Evolutionary conservation across 306 rosid genomes (phyloP).

Genomic region (Vigna nakashimae): DNA sequence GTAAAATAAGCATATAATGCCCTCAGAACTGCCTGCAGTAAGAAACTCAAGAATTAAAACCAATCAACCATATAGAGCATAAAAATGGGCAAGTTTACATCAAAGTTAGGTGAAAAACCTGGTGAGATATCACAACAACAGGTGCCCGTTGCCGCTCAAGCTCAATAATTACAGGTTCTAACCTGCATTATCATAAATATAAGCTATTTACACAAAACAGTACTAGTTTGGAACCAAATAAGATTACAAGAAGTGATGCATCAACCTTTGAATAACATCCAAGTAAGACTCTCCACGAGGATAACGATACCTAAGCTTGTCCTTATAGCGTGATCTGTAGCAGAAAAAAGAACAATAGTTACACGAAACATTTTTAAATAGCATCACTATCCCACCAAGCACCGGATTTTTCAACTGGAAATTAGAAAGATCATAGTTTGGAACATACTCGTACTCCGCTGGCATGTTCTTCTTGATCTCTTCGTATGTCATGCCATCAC

Average conservation of each 20-base stretch:
- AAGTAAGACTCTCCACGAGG: conserved; percentile 99
- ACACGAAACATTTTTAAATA: conserved; percentile 16
- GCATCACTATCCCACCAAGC: conserved; percentile 8
- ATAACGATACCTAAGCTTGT: conserved; percentile 92
- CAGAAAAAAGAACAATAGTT: not conserved
- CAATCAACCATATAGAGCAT: conserved; percentile 8
- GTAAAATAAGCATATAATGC: conserved; percentile 97
- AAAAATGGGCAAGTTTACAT: not conserved
- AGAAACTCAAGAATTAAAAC: conserved; percentile 34
- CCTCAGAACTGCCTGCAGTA: conserved; percentile 88
- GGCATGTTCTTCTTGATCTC: conserved; percentile 98
- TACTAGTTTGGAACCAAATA: conserved; percentile 28
- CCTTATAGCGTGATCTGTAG: conserved; percentile 84
- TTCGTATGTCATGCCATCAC: conserved; percentile 98
- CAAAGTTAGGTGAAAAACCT: conserved; percentile 57
- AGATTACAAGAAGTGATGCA: conserved; percentile 30
- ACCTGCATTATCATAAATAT: conserved; percentile 59
- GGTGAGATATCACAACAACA: conserved; percentile 95
- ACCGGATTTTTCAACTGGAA: conserved; percentile 24
- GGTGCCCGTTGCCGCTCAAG: conserved; percentile 97
- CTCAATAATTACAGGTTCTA: conserved; percentile 97
- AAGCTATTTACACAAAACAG: conserved; percentile 24
- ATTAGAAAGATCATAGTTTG: conserved; percentile 40
- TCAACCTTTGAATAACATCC: conserved; percentile 96
- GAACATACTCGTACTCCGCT: conserved; percentile 83